phyloP scores from a whole-genome alignment of 2,329 filamentous ascomycete species.

The Cladorrhinum sp. region DNA sequence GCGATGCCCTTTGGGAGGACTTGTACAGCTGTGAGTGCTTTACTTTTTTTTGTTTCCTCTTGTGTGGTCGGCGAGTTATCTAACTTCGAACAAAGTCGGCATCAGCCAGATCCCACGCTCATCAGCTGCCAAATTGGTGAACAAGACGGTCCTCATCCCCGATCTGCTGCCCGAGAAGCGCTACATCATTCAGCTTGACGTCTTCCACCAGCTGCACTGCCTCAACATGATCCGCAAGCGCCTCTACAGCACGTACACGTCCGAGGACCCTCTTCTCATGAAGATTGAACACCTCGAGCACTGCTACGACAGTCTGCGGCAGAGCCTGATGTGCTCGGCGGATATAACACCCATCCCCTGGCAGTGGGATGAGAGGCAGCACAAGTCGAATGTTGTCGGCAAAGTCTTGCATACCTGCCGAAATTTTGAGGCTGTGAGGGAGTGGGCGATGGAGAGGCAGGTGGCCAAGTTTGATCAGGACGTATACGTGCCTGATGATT shows the following conservation, averaged over 20 bases:
- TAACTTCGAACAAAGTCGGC: neutral
- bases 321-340: slow-evolving; percentile 5
- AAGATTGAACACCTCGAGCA: neutral
- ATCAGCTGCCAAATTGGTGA: neutral
- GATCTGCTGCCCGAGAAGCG: neutral
- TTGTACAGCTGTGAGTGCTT: neutral
- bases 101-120: neutral
- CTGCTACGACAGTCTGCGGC: slow-evolving; percentile 1
- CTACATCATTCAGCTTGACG: slow-evolving; percentile 3
- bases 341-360: slow-evolving; percentile 5
- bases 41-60: too few relatives aligned
- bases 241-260: neutral
- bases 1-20: neutral
- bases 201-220: slow-evolving; percentile 5
- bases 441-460: neutral
- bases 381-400: neutral
- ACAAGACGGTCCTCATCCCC: neutral
- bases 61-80: too few relatives aligned
- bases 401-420: neutral
- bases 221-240: slow-evolving; percentile 1
- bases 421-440: neutral
- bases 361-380: neutral
- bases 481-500: neutral
- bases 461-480: neutral
- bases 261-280: neutral